Evolutionary conservation across 495 filamentous ascomycete species (phyloP).

Genomic region (Thozetella sp.): DNA sequence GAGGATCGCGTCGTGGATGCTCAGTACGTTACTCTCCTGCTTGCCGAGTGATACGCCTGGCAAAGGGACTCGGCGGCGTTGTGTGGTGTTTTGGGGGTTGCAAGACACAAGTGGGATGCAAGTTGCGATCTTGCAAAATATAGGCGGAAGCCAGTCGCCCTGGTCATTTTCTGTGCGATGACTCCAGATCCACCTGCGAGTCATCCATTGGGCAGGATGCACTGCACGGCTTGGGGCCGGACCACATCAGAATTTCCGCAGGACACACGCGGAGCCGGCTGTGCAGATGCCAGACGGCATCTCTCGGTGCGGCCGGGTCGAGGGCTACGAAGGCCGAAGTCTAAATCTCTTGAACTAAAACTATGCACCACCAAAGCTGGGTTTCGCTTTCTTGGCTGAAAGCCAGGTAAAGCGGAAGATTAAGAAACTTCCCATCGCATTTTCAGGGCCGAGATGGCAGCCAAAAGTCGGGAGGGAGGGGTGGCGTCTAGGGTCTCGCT

Average conservation of each 20-base stretch:
- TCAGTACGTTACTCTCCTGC: background rate
- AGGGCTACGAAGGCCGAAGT: too few species aligned
- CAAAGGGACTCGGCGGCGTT: background rate
- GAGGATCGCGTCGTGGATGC: background rate
- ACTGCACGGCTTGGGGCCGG: background rate
- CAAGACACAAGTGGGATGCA: background rate
- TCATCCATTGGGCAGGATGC: background rate
- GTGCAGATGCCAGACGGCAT: too few species aligned
- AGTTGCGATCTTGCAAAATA: background rate
- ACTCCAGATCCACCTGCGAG: constrained; percentile 2
- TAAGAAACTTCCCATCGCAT: too few species aligned
- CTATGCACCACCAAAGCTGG: too few species aligned
- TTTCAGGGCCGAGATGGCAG: too few species aligned
- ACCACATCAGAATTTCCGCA: background rate
- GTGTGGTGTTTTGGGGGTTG: background rate
- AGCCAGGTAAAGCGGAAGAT: too few species aligned
- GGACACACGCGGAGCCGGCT: background rate
- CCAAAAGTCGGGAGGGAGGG: background rate
- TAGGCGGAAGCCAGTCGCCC: background rate
- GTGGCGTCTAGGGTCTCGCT: background rate
- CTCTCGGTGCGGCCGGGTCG: too few species aligned
- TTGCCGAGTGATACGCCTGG: too few species aligned
- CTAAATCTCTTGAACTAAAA: too few species aligned
- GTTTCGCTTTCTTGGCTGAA: too few species aligned
- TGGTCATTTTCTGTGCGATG: constrained; percentile 1